Percentiles rank a stretch among this genome's conserved stretches.
Conservation (phyloP, 345 rosid species). For the Moricandia arvensis region DNA sequence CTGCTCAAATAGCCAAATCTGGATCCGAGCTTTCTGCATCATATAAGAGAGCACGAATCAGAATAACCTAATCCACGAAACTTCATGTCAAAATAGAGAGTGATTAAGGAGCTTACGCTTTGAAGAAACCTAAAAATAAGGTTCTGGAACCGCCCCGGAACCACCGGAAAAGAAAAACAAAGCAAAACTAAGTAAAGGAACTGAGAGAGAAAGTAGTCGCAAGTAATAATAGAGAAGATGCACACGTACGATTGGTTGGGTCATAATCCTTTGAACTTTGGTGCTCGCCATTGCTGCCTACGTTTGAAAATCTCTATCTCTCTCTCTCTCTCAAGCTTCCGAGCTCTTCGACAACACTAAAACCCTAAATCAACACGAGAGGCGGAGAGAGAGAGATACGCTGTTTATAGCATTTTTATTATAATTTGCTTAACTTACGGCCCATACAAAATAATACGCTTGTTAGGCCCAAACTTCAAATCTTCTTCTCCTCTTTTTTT, state of each 20-base stretch:
- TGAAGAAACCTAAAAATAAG: constrained; percentile 94
- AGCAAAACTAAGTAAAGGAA: not conserved
- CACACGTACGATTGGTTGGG: constrained; percentile 65
- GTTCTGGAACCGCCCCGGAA: constrained; percentile 50
- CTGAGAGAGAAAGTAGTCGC: not conserved
- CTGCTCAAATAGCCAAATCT: constrained; percentile 99
- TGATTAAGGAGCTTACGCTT: constrained; percentile 52
- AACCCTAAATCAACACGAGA: constrained; percentile 16
- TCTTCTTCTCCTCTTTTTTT: no score
- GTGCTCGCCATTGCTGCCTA: constrained; percentile 72
- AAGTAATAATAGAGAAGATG: not conserved
- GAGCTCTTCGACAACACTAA: no score
- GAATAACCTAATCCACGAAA: not conserved
- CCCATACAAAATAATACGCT: not conserved
- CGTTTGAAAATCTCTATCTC: not conserved
- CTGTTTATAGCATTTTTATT: not conserved
- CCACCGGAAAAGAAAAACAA: constrained; percentile 17
- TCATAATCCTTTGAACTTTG: constrained; percentile 82
- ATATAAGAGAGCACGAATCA: constrained; percentile 2
- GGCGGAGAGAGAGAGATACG: not conserved
- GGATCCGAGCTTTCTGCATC: constrained; percentile 86
- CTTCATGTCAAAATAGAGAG: not conserved
- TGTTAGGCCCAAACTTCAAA: not conserved
- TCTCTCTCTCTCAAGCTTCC: constrained; percentile 4
- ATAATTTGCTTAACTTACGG: not conserved